Evolutionary conservation across 371 early-diverging fungal genomes (phyloP).

Genomic region (Mucor sp.): DNA sequence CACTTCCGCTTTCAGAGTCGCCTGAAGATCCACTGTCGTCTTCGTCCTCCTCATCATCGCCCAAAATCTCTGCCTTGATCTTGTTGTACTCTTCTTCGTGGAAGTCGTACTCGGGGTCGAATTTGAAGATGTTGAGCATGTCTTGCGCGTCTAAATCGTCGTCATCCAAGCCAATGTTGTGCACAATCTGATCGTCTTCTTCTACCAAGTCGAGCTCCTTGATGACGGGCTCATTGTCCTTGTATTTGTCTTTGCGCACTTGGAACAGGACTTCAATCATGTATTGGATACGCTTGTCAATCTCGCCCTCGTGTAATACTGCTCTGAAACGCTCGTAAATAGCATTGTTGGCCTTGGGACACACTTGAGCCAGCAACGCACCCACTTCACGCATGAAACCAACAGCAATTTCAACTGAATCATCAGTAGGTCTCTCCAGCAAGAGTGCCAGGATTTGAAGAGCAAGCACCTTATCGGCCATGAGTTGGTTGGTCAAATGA

Average conservation of each 20-base stretch:
- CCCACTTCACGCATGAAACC: slow-evolving; percentile 94
- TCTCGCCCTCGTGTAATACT: slow-evolving; percentile 91
- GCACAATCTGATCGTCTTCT: slow-evolving; percentile 95
- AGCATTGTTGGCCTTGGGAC: slow-evolving; percentile 82
- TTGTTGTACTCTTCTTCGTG: slow-evolving; percentile 83
- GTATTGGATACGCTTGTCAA: slow-evolving; percentile 95
- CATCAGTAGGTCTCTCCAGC: slow-evolving; percentile 93
- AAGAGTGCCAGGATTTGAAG: slow-evolving; percentile 87
- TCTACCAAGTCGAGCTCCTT: slow-evolving; percentile 94
- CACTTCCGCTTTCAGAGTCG: slow-evolving; percentile 60
- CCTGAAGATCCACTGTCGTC: slow-evolving; percentile 54
- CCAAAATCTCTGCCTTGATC: slow-evolving; percentile 89
- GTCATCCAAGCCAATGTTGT: slow-evolving; percentile 87
- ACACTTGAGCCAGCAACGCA: slow-evolving; percentile 77
- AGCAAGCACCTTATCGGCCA: slow-evolving; percentile 88
- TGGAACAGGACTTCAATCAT: slow-evolving; percentile 98
- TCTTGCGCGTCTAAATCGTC: slow-evolving; percentile 85
- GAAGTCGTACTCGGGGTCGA: slow-evolving; percentile 79
- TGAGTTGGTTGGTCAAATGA: slow-evolving; percentile 91
- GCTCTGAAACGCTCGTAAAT: slow-evolving; percentile 93
- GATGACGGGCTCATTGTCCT: slow-evolving; percentile 74
- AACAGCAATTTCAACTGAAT: slow-evolving; percentile 98
- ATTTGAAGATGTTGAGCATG: slow-evolving; percentile 81
- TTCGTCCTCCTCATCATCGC: slow-evolving; percentile 77
- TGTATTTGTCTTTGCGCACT: slow-evolving; percentile 93